Base-by-base conservation (phyloP, 2,329 filamentous ascomycete genomes). In the Penicillium occitanis region DNA sequence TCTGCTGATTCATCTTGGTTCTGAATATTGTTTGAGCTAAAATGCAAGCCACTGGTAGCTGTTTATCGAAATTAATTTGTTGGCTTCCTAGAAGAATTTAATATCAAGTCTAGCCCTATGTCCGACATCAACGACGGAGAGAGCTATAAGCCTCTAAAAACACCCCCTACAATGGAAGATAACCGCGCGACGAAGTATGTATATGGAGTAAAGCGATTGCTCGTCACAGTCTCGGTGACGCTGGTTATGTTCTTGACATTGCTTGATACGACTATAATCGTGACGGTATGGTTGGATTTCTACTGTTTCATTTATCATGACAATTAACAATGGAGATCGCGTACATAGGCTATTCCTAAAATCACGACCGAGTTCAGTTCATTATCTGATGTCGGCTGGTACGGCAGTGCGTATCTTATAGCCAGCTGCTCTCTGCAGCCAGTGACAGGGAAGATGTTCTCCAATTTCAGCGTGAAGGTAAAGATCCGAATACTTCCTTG, bases 391-490 rank as follows among this genome's bases (percentile, higher is more conserved):
- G 67, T 78, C 5, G 76, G 72, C 11, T 78, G 76, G 76, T 78
- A 78, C 67, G 75, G 74, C 3, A 74, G 75, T 66, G 72, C 75
- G 17, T 78, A 77, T 65, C 79, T 81, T 40, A 75, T 86, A 44
- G 74, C 58, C 30, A 85, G 82, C 66, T 79, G 81, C 51, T 79
- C 83, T 17, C 71, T 86, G 1, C 83, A 85, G 63, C 84, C 84
- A 2, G 75, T 86, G n/a, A 79, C 81, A 0, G 85, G 85, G 1
- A 86, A 82, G 70, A 63, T 87, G 0, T 87, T 85, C 67, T 80
- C 72, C 2, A 73, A 80, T 35, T 80, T 82, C 51, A 55, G 7
- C n/a, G 11, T 28, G 11, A 64, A 64, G 42, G 62, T 64, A 37
- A 2, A 11, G 28, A 11, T 17, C 14, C 5, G 19, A 28, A 28